A percentile compares a stretch with the other conserved stretches of the same genome.
Evolutionary conservation across 2,329 filamentous ascomycete species (phyloP).

Genomic region (Nemania sp.): DNA sequence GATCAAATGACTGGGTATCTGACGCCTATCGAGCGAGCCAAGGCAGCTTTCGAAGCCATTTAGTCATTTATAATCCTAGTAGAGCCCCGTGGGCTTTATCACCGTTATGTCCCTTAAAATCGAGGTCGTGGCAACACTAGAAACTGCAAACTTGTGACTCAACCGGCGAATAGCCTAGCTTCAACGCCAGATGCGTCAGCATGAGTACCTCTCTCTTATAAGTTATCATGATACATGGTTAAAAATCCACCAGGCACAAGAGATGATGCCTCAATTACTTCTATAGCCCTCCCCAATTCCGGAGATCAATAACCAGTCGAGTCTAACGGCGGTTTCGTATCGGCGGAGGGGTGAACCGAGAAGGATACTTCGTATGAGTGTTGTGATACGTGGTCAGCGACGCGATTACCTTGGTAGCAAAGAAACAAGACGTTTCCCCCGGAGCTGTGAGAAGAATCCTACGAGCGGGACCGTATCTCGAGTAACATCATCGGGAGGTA

Average conservation of each 20-base stretch:
- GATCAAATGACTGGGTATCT: too few relatives aligned
- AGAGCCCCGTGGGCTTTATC: conserved; percentile 11
- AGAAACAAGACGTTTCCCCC: too few relatives aligned
- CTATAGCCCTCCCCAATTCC: neutral
- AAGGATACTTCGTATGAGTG: too few relatives aligned
- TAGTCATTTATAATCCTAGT: neutral
- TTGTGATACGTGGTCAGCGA: too few relatives aligned
- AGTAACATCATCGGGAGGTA: too few relatives aligned
- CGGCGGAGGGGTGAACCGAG: too few relatives aligned
- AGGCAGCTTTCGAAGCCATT: neutral
- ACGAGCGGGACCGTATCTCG: too few relatives aligned
- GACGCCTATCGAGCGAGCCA: too few relatives aligned
- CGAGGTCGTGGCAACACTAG: neutral
- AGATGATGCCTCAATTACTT: neutral
- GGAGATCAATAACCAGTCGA: neutral
- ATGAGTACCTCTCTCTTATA: neutral
- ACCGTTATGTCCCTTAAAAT: conserved; percentile 20
- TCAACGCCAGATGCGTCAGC: neutral
- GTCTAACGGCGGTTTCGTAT: too few relatives aligned
- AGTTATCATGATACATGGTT: neutral
- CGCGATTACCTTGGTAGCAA: too few relatives aligned
- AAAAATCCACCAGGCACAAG: neutral
- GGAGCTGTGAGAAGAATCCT: too few relatives aligned
- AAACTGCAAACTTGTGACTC: neutral
- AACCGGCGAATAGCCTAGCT: neutral